phyloP scores from a whole-genome alignment of 495 filamentous ascomycete species.

The Penicillium malachiteum region DNA sequence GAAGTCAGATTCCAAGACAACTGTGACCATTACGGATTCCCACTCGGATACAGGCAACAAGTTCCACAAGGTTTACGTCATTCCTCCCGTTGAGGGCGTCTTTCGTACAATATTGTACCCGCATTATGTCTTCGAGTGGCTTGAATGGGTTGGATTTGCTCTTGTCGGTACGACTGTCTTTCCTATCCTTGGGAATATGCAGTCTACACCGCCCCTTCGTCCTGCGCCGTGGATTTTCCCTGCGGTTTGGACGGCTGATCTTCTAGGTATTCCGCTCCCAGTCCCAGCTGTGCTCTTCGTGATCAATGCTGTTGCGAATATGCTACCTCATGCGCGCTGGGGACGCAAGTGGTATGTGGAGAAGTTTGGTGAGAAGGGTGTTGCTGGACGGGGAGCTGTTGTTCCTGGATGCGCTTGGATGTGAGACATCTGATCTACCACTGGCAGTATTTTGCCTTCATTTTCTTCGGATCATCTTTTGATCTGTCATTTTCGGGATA shows the following conservation, averaged over 20 bases:
- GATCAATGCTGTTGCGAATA: slow-evolving; percentile 81
- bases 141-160: slow-evolving; percentile 91
- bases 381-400: slow-evolving; percentile 73
- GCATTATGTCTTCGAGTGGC: slow-evolving; percentile 93
- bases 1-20: slow-evolving; percentile 33
- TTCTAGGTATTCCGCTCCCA: slow-evolving; percentile 30
- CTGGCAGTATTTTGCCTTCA: too few relatives aligned
- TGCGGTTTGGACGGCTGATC: slow-evolving; percentile 48
- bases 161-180: slow-evolving; percentile 52
- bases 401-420: slow-evolving; percentile 67
- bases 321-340: slow-evolving; percentile 83
- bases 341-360: slow-evolving; percentile 86
- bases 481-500: too few relatives aligned
- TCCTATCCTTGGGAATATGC: slow-evolving; percentile 8
- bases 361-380: slow-evolving; percentile 77
- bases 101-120: slow-evolving; percentile 84
- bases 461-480: too few relatives aligned
- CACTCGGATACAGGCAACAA: slow-evolving; percentile 24
- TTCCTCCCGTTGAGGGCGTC: slow-evolving; percentile 80
- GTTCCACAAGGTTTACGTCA: slow-evolving; percentile 80
- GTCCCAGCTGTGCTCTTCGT: slow-evolving; percentile 77
- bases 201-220: slow-evolving; percentile 19
- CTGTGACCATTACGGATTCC: slow-evolving; percentile 27
- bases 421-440: slow-evolving; percentile 12
- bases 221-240: slow-evolving; percentile 53